Evolutionary conservation across 2,329 filamentous ascomycete species (phyloP).

Genomic region (Dothistroma septosporum): DNA sequence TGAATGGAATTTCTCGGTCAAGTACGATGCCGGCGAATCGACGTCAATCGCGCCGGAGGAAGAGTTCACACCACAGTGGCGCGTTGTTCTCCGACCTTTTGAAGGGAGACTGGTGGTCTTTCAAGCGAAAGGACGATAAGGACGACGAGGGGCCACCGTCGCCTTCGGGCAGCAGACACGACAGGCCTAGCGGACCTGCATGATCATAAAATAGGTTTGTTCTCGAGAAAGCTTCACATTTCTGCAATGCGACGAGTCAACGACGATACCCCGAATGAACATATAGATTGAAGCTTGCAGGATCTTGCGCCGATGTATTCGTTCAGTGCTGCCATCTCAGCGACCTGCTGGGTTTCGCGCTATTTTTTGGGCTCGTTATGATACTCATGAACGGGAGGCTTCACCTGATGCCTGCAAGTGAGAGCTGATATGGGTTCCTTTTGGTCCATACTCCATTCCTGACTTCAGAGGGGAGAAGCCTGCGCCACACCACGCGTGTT

Average conservation of each 20-base stretch:
- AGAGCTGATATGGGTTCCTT: no score
- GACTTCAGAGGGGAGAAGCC: no score
- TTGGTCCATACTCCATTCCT: no score
- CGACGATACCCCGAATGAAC: conserved; percentile 1
- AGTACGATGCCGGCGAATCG: conserved; percentile 21
- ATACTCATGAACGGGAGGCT: no score
- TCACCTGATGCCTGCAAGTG: no score
- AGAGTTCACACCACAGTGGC: conserved; percentile 24
- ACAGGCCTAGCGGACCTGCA: neutral
- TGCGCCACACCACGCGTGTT: no score
- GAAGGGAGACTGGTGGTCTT: conserved; percentile 30
- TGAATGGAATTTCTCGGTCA: conserved; percentile 15
- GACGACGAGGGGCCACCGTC: conserved; percentile 11
- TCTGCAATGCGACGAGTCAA: neutral
- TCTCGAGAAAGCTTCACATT: neutral
- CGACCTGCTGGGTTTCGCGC: no score
- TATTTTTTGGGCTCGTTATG: no score
- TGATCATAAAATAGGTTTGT: neutral
- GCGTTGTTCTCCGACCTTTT: conserved; percentile 33
- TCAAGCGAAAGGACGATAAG: conserved; percentile 20
- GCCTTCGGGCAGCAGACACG: conserved; percentile 3
- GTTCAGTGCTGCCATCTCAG: neutral
- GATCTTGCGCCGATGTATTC: neutral
- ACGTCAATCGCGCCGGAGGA: conserved; percentile 13
- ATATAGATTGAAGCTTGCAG: neutral